Base-by-base conservation (phyloP, 352 stramenopile genomes). In the Pythium dissotocum region DNA sequence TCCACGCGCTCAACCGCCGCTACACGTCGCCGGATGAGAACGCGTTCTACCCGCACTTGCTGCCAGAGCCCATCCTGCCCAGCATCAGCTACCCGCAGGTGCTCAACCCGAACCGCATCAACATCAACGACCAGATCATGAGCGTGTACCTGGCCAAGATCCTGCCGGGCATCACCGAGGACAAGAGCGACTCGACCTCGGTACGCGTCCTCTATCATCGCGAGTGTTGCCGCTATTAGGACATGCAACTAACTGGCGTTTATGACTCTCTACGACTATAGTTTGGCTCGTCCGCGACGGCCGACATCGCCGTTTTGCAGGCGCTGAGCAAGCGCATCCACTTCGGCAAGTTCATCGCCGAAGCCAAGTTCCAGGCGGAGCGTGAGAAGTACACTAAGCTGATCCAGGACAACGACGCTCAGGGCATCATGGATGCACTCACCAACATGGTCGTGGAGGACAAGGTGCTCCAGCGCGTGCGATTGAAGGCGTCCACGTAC, bases 11-110 rank as follows among this genome's bases (percentile, higher is more conserved):
- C 51, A 90, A 98, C 32, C 89, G 98, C 26, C 94, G 98, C n/a
- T 99, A 99, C 87, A 99, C 93, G 69, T 98, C 93, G 32, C 96
- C 97, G 16, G 97, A 99, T 70, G 98, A 99, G 83, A 97, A 99
- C 63, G 87, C 97, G 24, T 99, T 99, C 80, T 99, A 99, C 72
- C 95, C 93, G 38, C 78, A 97, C 46, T 71, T 93, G 53, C 71
- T 99, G 28, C 95, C 94, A 8, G 82, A 92, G 55, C 87, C 96
- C 4, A 97, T 98, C 36, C 76, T 99, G 38, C 89, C 94, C 14
- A 87, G 85, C 26, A 77, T 99, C 38, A 78, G 97, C 44, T 99
- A 98, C 77, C 95, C 97, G 30, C 73, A 92, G 26, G 81, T 99
- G 9, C 85, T 99, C 33, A 90, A 94, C 62, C 91, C 95, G 33